A percentile compares a stretch with the other conserved stretches of the same genome.
Conservation (phyloP, 2,329 filamentous ascomycete species). For the Piedraia hortae region DNA sequence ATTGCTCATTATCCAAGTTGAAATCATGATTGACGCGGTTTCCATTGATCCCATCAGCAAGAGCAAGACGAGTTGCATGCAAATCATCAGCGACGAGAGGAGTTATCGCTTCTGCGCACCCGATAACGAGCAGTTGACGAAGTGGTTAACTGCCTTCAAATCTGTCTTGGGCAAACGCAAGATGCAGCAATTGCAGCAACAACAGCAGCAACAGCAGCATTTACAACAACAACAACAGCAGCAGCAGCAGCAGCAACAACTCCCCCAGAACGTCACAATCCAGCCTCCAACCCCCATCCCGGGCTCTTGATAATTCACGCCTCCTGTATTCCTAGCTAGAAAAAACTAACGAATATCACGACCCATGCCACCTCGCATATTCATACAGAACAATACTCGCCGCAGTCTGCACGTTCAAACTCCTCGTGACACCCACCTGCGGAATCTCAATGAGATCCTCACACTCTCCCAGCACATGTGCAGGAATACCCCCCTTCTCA, state of each 20-base stretch:
- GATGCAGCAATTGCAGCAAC: neutral
- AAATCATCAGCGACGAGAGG: conserved; percentile 77
- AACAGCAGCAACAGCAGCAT: neutral
- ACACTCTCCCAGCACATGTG: conserved; percentile 19
- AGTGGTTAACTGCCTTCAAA: conserved; percentile 75
- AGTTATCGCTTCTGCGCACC: conserved; percentile 28
- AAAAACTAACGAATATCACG: no score
- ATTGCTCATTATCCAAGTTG: conserved; percentile 51
- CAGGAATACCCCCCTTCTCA: conserved; percentile 24
- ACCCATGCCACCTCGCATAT: conserved; percentile 17
- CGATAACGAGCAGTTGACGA: conserved; percentile 57
- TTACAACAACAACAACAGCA: neutral
- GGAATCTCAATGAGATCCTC: conserved; percentile 26
- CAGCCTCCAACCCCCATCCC: neutral
- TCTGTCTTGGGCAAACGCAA: conserved; percentile 33
- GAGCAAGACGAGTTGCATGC: conserved; percentile 65
- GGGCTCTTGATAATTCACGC: no score
- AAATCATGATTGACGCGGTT: conserved; percentile 61
- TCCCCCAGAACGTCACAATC: conserved; percentile 1
- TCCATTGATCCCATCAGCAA: conserved; percentile 71
- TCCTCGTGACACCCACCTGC: conserved; percentile 24
- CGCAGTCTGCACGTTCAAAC: conserved; percentile 28
- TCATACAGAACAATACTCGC: conserved; percentile 24
- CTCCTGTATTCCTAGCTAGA: no score
- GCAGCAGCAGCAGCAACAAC: conserved; percentile 1